phyloP scores from a whole-genome alignment of 1,284 basidiomycete genomes.

The Cerioporus squamosus region DNA sequence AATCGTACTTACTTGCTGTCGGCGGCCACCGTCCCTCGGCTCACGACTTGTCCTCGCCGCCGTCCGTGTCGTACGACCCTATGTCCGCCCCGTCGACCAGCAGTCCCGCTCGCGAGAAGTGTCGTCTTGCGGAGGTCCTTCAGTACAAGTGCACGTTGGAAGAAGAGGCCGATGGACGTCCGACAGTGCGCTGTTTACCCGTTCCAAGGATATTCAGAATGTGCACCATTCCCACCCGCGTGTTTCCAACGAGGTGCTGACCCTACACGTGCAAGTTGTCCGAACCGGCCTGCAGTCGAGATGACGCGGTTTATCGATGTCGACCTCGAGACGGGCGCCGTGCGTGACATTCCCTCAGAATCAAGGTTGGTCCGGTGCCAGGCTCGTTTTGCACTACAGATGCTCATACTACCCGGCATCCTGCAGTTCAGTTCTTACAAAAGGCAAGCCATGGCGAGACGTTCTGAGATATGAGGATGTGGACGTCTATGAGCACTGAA shows the following conservation, averaged over 20 bases:
- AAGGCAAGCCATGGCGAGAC: conserved; percentile 58
- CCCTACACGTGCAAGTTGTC: conserved; percentile 52
- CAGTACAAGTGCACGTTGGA: conserved; percentile 66
- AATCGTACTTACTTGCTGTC: background rate
- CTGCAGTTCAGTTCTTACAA: conserved; percentile 44
- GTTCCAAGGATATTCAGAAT: conserved; percentile 72
- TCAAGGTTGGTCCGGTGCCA: conserved; percentile 41
- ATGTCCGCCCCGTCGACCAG: conserved; percentile 11
- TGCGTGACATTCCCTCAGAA: conserved; percentile 52
- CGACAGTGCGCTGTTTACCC: conserved; percentile 64
- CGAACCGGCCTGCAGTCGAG: conserved; percentile 66
- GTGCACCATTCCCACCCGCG: conserved; percentile 44
- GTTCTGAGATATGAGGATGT: conserved; percentile 35
- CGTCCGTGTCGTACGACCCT: background rate
- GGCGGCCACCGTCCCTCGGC: background rate
- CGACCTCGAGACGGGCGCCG: conserved; percentile 63
- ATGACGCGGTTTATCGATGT: conserved; percentile 65
- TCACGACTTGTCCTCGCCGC: background rate
- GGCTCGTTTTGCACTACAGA: background rate
- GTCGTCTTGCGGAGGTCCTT: conserved; percentile 70
- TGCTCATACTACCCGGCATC: background rate
- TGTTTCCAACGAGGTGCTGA: conserved; percentile 5
- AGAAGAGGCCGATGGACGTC: conserved; percentile 32
- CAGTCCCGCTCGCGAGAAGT: conserved; percentile 34
- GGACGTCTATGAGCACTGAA: background rate